Base-by-base conservation (phyloP, 2,329 filamentous ascomycete species). In the Monosporascus sp. region DNA sequence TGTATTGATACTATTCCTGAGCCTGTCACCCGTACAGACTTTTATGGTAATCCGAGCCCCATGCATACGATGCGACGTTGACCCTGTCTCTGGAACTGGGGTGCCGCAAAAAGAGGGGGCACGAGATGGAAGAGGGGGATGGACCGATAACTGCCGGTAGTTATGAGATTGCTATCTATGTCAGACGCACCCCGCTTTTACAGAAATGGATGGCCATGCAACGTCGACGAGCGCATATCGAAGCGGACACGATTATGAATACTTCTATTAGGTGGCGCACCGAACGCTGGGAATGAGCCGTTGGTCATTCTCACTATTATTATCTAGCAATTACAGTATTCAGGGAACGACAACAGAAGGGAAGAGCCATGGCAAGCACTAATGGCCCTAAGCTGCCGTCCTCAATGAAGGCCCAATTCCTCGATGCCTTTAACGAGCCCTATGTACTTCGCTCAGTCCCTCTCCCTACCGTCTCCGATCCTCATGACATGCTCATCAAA, bases 401-500 rank as follows among this genome's bases (percentile, higher is more conserved):
- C 6, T 47, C 41, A 17, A 76, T 75, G 72, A 69, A 61, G 59
- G 73, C 69, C 20, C 74, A 76, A 55, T 66, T 70, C 49, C 65
- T 77, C 44, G 66, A 72, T 4, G 65, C 64, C 14, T 75, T 73
- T 64, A 73, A 73, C 52, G 67, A 61, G 5, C 71, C 73, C 2
- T 76, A 76, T 58, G 61, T 52, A 16, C 61, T 77, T 14, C 65
- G 65, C 49, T 57, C 65, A 6, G 61, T 73, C 2, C 67, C 71
- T 3, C 49, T 73, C 7, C 74, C 73, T 4, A 51, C 60, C n/a
- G 64, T 60, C 34, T 44, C 50, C 20, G 55, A 53, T 2, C 57
- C 66, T 3, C 54, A 76, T 55, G 75, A 77, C 53, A 49, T 78
- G 24, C 69, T 78, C 19, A 70, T 78, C 60, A 70, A 69, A 53